Base-by-base conservation (phyloP, 2,329 filamentous ascomycete species). In the Hypomyces rosellus region DNA sequence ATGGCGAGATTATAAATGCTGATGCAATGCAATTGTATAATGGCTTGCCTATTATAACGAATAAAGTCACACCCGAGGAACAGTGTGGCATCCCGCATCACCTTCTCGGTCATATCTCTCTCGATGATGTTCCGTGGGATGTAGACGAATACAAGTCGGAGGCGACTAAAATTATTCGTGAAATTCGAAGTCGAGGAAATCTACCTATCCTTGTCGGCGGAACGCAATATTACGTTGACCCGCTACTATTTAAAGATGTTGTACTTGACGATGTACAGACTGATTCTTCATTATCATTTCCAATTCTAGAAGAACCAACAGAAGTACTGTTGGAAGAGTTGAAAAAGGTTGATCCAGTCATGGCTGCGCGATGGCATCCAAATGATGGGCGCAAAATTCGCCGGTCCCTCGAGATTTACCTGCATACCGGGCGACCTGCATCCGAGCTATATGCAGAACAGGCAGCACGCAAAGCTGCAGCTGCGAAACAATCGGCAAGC, bases 11-110 rank as follows among this genome's bases (percentile, higher is more conserved):
- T 47, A 90, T 99, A 71, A 99, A 99, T 65, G 89, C 89, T 43
- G 93, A 99, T 74, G 93, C 93, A 37, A 96, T 99, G 90, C 93
- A 99, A 66, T 84, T 99, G 71, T 99, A 99, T 67, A 79, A 81
- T 48, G 93, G 93, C 3, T 74, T 99, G 40, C 90, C 93, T 5
- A 85, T 97, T 56, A 92, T 97, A 59, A 99, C 93, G 22, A 99
- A 99, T 68, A 95, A 97, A 65, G 87, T 97, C 52, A 81, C 88
- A 0, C 47, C 64, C 1, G 76, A 82, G 16, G 92, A 97, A 65
- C 84, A 84, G 61, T 80, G 85, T 54, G 88, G 86, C 9, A 76
- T 99, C 11, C 86, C 87, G 4, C 93, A 99, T 64, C 92, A 99
- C 67, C 74, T 99, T 3, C 78, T 99, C 20, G 89, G 88, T 46